Conservation (phyloP, 2,329 filamentous ascomycete species). For the Lithohypha guttulata region DNA sequence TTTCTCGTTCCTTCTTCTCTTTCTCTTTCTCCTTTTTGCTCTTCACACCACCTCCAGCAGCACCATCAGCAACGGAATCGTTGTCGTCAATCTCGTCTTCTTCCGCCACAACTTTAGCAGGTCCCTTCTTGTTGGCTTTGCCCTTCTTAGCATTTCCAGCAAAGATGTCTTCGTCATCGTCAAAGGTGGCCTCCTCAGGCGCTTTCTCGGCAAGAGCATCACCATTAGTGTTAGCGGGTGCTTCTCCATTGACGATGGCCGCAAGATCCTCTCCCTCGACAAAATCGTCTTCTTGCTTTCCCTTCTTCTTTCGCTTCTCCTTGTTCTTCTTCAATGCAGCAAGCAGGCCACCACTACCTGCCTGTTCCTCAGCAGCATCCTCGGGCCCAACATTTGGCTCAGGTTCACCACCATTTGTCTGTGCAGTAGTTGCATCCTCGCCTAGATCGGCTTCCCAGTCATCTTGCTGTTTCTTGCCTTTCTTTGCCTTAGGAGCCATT, state of each 20-base stretch:
- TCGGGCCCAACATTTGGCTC: slow-evolving; percentile 36
- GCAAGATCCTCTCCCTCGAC: slow-evolving; percentile 56
- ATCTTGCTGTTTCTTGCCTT: slow-evolving; percentile 65
- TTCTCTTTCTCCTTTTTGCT: slow-evolving; percentile 99
- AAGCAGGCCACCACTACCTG: slow-evolving; percentile 60
- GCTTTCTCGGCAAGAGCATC: slow-evolving; percentile 52
- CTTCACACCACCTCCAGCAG: slow-evolving; percentile 55
- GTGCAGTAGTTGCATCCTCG: slow-evolving; percentile 37
- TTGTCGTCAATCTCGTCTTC: slow-evolving; percentile 43
- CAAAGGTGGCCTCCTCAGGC: slow-evolving; percentile 67
- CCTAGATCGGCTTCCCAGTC: slow-evolving; percentile 94
- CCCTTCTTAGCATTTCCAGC: slow-evolving; percentile 66
- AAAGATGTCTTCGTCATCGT: slow-evolving; percentile 81
- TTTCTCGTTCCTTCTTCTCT: slow-evolving; percentile 93
- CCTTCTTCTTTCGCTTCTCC: slow-evolving; percentile 85
- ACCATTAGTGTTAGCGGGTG: slow-evolving; percentile 31
- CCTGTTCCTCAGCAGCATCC: slow-evolving; percentile 48
- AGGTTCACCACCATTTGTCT: slow-evolving; percentile 49
- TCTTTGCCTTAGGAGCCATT: slow-evolving; percentile 96
- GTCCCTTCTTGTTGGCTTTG: slow-evolving; percentile 53
- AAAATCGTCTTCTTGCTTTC: slow-evolving; percentile 62
- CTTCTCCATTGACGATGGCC: slow-evolving; percentile 26
- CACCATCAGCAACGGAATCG: slow-evolving; percentile 32
- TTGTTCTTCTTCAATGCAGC: slow-evolving; percentile 72
- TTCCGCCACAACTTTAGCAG: slow-evolving; percentile 27